Base-by-base conservation (phyloP, 495 filamentous ascomycete genomes). In the Tuber aestivum region DNA sequence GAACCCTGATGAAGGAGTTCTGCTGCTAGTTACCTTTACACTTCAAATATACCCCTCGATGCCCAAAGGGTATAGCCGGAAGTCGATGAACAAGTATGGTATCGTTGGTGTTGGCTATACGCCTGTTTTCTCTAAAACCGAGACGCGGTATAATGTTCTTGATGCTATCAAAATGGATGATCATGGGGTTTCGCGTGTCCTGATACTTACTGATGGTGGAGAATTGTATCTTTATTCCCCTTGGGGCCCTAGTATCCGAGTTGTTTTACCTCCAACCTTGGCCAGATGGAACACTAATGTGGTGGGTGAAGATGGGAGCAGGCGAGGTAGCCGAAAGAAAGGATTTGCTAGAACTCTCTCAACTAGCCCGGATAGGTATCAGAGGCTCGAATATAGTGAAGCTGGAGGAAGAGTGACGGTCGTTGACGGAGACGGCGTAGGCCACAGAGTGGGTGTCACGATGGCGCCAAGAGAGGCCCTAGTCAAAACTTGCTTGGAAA, bases 151-250 rank as follows among this genome's bases (percentile, higher is more conserved):
- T 65, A 89, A 89, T 75, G 87, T 95, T 7, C 87, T 90, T 48
- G 93, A 95, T 84, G 92, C 91, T 40, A 92, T 91, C 79, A 92
- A 89, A 80, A 83, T 95, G 72, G 86, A 88, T 7, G 93, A 95
- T 84, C 89, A 91, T 18, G 86, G 86, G 0, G 85, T 90, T 38
- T 90, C 91, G 20, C 88, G 90, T 48, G 89, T 95, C 61, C 84
- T 95, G 21, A 88, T 92, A 38, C 86, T 97, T 32, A 90, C 88
- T n/a, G 87, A 89, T 74, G 87, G 87, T 38, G 88, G 89, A 18
- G 87, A 90, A 77, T 83, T 97, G 41, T 91, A 89, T 65, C 80
- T 94, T 50, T 92, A 93, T 83, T 92, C 91, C 9, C 92, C 92
- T 9, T 95, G 93, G 92, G 88, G 90, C 45, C 85, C 86, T 69